Base-by-base conservation (phyloP, 352 stramenopile species). In the Albugo laibachii region DNA sequence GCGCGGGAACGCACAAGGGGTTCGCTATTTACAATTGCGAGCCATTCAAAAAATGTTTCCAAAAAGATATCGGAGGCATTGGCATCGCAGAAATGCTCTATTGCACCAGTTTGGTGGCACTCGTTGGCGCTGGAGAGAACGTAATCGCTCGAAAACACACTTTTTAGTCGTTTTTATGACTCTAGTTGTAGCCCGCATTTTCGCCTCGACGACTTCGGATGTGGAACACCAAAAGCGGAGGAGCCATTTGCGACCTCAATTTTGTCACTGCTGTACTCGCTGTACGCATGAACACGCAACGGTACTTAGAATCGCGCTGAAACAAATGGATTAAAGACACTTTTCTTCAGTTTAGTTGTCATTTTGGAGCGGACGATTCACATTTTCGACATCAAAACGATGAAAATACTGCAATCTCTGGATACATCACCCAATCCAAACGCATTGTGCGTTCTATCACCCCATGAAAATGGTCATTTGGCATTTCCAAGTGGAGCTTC, bases 351-450 rank as follows among this genome's bases (percentile, higher is more conserved):
- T 38, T 51, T 91, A 31, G 62, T 95, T 13, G 80, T 83, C 11
- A 77, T 92, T 34, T 62, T 95, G 13, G 79, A 95, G 60, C 73
- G 67, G 27, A 85, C 87, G 50, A 71, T 95, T 49, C 92, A 95
- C 59, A 93, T 95, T 58, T 94, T 95, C 41, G 84, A 95, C 63
- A 92, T 95, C 50, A 89, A 88, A 56, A 83, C 82, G 35, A 94
- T 95, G 82, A 89, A 94, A 57, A 84, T 93, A 37, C 63, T 95
- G 40, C 79, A 93, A 55, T 94, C 82, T 36, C 63, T 95, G 27
- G 80, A 94, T 47, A 94, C 83, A 47, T 84, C 78, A 38, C 75
- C 77, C 1, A 94, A 94, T 50, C 77, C 76, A 15, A 80, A 79
- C 44, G 77, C 79, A 11, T 49, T 92, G 14, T 91, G 80, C 47